A percentile compares a stretch with the other conserved stretches of the same genome.
Conservation (phyloP, 1,284 basidiomycete genomes). For the Leccinum ponderosum region DNA sequence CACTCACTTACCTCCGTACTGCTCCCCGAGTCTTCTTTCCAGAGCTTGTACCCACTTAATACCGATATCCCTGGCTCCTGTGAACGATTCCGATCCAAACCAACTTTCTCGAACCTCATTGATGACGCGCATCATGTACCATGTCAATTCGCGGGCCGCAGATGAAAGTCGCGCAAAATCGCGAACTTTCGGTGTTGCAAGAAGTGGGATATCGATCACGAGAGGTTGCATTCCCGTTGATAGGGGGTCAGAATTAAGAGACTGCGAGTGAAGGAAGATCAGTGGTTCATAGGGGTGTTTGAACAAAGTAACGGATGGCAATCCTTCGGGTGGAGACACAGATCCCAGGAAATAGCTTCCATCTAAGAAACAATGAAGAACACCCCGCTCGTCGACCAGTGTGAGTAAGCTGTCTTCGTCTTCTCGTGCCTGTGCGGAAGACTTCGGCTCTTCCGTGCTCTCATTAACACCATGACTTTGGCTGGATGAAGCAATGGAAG, state of each 20-base stretch:
- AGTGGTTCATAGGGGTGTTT: constrained; percentile 48
- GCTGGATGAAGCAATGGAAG: constrained; percentile 54
- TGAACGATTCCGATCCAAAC: constrained; percentile 65
- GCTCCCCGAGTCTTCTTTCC: constrained; percentile 59
- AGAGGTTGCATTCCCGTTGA: constrained; percentile 47
- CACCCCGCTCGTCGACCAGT: constrained; percentile 57
- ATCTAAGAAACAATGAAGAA: constrained; percentile 69
- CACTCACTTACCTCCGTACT: constrained; percentile 60
- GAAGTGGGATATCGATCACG: constrained; percentile 55
- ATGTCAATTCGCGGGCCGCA: constrained; percentile 65
- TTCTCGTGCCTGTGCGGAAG: constrained; percentile 21
- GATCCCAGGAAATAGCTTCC: constrained; percentile 79
- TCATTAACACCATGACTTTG: constrained; percentile 33
- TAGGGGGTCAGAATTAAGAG: constrained; percentile 23
- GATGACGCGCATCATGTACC: constrained; percentile 67
- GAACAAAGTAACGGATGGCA: constrained; percentile 43
- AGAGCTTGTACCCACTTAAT: constrained; percentile 68
- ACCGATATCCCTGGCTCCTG: constrained; percentile 70
- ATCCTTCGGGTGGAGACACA: constrained; percentile 40
- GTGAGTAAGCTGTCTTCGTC: constrained; percentile 66
- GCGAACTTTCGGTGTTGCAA: constrained; percentile 54
- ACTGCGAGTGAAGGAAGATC: constrained; percentile 49
- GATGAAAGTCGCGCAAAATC: constrained; percentile 72
- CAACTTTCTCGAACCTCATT: constrained; percentile 71
- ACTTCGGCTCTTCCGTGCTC: constrained; percentile 17